These are phyloP conservation scores for Pseudogymnoascus sp. DNA, from an alignment of 2,329 filamentous ascomycete genomes.

Conservation along the genomic window DNA sequence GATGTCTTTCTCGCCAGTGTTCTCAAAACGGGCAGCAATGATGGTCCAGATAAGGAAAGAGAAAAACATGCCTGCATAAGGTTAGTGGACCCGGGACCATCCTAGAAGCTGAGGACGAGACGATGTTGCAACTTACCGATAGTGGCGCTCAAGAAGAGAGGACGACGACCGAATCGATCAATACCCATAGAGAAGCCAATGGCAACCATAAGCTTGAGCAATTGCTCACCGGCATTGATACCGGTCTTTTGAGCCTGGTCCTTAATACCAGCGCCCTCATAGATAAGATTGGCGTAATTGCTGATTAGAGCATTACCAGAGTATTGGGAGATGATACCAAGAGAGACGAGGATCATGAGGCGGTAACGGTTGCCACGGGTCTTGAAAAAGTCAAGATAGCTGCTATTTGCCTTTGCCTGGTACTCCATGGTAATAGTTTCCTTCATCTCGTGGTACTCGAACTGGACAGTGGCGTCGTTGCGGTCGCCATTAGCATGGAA, in stretches of 20 bases:
- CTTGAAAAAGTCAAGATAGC: constrained; percentile 44
- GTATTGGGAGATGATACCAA: constrained; percentile 63
- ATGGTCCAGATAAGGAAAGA: constrained; percentile 49
- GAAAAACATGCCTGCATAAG: constrained; percentile 31
- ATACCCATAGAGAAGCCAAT: constrained; percentile 49
- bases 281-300: constrained; percentile 60
- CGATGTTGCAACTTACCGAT: constrained; percentile 14
- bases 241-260: constrained; percentile 21
- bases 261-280: constrained; percentile 54
- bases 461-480: constrained; percentile 39
- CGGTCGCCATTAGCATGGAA: constrained; percentile 50
- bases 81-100: constrained; percentile 16
- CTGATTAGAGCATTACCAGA: constrained; percentile 61
- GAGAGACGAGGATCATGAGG: constrained; percentile 53
- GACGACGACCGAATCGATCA: constrained; percentile 49
- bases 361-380: constrained; percentile 61
- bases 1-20: constrained; percentile 26
- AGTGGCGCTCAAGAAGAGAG: constrained; percentile 43
- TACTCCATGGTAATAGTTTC: constrained; percentile 25
- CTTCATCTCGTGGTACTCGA: constrained; percentile 31
- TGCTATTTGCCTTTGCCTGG: constrained; percentile 41
- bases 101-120: neutral
- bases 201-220: constrained; percentile 47
- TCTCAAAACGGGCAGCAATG: constrained; percentile 41
- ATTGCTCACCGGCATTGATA: constrained; percentile 31